Evolutionary conservation across 1,284 basidiomycete species (phyloP).

Genomic region (Sporisorium exsertum): DNA sequence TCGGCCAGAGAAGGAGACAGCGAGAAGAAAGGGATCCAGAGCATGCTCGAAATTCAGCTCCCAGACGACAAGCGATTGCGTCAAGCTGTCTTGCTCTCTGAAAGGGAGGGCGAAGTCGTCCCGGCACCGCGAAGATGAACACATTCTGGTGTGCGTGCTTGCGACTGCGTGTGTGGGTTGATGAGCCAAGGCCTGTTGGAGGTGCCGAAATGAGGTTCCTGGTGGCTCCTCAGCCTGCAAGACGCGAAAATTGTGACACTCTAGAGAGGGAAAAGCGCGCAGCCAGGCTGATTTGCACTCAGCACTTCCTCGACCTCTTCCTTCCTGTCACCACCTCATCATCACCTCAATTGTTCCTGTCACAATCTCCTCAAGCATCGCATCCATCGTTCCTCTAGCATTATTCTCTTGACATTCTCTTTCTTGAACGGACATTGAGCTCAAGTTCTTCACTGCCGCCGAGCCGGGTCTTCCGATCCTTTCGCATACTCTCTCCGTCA

Average conservation of each 20-base stretch:
- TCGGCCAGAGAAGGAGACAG: not conserved
- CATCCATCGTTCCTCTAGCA: not conserved
- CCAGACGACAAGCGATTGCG: too few relatives aligned
- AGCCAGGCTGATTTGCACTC: not conserved
- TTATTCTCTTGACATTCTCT: not conserved
- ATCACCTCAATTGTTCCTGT: not conserved
- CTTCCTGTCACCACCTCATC: not conserved
- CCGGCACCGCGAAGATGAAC: too few relatives aligned
- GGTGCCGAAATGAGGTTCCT: constrained; percentile 2
- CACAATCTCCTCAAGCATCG: constrained; percentile 2
- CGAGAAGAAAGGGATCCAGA: constrained; percentile 1
- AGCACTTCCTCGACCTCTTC: not conserved
- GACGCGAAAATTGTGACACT: constrained; percentile 36
- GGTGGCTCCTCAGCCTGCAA: constrained; percentile 9
- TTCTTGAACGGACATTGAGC: not conserved
- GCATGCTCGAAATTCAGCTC: constrained; percentile 1
- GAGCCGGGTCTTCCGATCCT: constrained; percentile 8
- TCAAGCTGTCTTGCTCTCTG: too few relatives aligned
- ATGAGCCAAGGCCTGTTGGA: not conserved
- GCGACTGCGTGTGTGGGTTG: not conserved
- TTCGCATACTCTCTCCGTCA: not conserved
- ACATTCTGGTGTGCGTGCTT: not conserved
- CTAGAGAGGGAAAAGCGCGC: constrained; percentile 3
- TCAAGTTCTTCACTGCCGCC: not conserved
- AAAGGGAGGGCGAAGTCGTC: too few relatives aligned